Evolutionary conservation across 495 filamentous ascomycete species (phyloP).

Genomic region (Barbatosphaeria neglecta): DNA sequence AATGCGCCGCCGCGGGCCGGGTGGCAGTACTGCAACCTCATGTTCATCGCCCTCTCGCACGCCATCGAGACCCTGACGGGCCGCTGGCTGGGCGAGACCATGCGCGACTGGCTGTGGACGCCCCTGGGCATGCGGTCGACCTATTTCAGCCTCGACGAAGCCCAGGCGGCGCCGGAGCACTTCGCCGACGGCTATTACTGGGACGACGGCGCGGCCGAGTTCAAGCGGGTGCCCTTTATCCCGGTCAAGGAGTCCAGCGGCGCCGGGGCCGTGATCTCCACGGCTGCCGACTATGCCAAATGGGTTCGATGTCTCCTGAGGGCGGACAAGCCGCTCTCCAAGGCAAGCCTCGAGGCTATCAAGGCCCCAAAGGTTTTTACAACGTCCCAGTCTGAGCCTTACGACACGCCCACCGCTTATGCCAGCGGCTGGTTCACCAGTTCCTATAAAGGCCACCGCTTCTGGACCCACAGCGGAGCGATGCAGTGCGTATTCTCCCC

Average conservation of each 20-base stretch:
- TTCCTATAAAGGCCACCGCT: conserved; percentile 28
- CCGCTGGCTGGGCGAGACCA: conserved; percentile 26
- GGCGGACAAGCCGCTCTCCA: conserved; percentile 17
- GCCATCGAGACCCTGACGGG: conserved; percentile 30
- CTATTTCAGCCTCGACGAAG: conserved; percentile 32
- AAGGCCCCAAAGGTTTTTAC: conserved; percentile 23
- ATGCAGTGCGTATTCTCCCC: conserved; percentile 11
- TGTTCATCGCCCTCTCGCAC: conserved; percentile 36
- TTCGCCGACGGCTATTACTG: conserved; percentile 20
- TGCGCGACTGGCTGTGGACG: conserved; percentile 32
- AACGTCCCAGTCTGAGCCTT: conserved; percentile 1
- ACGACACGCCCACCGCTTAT: conserved; percentile 20
- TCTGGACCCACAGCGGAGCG: conserved; percentile 33
- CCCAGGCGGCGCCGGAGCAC: conserved; percentile 4
- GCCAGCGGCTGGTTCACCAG: conserved; percentile 33
- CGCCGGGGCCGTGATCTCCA: conserved; percentile 38
- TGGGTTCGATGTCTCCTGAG: conserved; percentile 29
- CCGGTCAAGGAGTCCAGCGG: conserved; percentile 24
- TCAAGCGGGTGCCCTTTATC: conserved; percentile 8
- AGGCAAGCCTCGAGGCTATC: conserved; percentile 24
- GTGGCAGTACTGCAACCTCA: conserved; percentile 42
- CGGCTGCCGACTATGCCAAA: conserved; percentile 38
- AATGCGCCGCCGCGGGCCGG: conserved; percentile 23
- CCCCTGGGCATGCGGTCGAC: conserved; percentile 40
- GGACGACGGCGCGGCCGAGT: conserved; percentile 6